These are phyloP conservation scores for Cephaloascus fragrans DNA, from an alignment of 805 yeast species.

Conservation along the genomic window DNA sequence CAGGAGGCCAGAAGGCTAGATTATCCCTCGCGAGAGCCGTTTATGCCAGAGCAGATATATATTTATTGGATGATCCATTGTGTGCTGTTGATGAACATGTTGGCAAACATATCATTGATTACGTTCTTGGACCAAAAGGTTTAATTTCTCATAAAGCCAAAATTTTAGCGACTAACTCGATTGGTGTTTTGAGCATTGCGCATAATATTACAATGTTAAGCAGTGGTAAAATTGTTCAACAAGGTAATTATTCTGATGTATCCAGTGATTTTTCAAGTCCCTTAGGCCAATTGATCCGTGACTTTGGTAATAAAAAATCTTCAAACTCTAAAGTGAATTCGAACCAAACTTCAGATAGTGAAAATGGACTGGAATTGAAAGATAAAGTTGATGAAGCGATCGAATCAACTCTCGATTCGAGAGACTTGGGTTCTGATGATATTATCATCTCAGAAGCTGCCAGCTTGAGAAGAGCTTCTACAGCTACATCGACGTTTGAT, in stretches of 20 bases:
- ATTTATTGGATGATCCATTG: conserved; percentile 82
- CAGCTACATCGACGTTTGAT: conserved; percentile 33
- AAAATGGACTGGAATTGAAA: conserved; percentile 16
- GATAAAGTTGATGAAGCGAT: conserved; percentile 15
- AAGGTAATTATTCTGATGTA: conserved; percentile 50
- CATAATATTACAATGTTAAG: conserved; percentile 58
- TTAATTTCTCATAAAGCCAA: conserved; percentile 65
- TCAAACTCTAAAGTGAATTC: conserved; percentile 10
- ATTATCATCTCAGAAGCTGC: conserved; percentile 14
- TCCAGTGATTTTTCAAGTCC: conserved; percentile 34
- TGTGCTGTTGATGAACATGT: conserved; percentile 98
- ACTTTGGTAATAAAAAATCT: conserved; percentile 45
- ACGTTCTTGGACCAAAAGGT: conserved; percentile 78
- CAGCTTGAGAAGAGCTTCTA: conserved; percentile 54
- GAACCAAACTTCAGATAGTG: neutral
- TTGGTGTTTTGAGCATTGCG: conserved; percentile 73
- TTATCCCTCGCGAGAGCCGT: conserved; percentile 92
- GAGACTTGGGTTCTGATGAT: conserved; percentile 18
- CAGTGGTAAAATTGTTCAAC: conserved; percentile 60
- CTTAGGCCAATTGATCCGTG: conserved; percentile 45
- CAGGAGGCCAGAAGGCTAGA: conserved; percentile 98
- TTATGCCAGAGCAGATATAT: conserved; percentile 87
- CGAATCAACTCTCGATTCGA: neutral
- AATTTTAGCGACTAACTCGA: conserved; percentile 78
- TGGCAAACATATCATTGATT: conserved; percentile 72